Percentiles rank a stretch among this genome's conserved stretches.
Evolutionary conservation across 345 rosid species (phyloP).

Genomic region (Aegle marmelos): DNA sequence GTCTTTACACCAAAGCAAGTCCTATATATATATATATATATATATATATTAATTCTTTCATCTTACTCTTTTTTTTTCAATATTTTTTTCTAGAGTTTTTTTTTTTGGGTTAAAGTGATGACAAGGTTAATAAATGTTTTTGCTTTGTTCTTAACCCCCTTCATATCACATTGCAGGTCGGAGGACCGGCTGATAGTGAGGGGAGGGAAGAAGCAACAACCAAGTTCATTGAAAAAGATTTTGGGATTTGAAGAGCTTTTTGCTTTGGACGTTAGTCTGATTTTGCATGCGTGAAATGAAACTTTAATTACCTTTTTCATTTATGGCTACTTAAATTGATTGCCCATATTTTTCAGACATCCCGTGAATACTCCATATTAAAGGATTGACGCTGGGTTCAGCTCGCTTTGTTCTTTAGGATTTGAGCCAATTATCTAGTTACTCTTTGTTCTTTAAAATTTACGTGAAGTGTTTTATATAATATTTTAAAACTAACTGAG

Average conservation of each 20-base stretch:
- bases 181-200: neutral
- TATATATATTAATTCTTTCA: no score
- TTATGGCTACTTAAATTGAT: neutral
- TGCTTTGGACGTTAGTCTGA: constrained; percentile 14
- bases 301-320: no score
- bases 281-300: neutral
- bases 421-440: no score
- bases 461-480: no score
- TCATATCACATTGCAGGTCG: neutral
- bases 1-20: constrained; percentile 16
- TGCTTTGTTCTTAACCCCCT: neutral
- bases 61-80: no score
- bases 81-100: neutral
- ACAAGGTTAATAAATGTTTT: neutral
- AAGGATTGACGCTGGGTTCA: no score
- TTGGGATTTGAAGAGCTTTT: constrained; percentile 24
- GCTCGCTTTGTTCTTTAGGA: no score
- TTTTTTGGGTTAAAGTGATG: neutral
- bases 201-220: constrained; percentile 10
- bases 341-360: neutral
- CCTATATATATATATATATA: neutral
- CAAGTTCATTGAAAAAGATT: neutral
- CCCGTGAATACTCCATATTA: no score
- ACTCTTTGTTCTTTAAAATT: no score
- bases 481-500: no score